Evolutionary conservation across 139 green algal genomes (phyloP), one percentile per base, ranked within the genome.

Genomic region (Micractinium sp.): DNA sequence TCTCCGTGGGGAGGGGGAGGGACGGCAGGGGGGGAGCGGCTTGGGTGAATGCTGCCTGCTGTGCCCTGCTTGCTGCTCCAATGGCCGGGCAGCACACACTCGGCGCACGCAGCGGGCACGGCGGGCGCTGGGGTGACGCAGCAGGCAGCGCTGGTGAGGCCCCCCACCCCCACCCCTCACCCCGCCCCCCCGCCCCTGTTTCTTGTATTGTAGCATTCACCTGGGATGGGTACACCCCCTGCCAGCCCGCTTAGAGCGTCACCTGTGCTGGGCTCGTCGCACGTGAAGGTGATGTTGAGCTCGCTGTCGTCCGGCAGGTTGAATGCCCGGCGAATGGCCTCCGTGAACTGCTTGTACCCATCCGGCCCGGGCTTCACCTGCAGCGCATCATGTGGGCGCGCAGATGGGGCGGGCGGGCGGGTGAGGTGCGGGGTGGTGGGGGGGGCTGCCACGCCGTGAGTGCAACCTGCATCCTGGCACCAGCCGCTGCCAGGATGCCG

Each of bases 231-330:
- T 56, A 56, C 47, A 56, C 47, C 47, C 47, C 47, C 47, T 56
- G 47, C 47, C 47, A 56, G 47, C 47, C 47, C 47, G 47, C 47
- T 56, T 9, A 53, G 20, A 22, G 33, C n/a, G 19, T 47, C 82
- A 93, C 92, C 93, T 89, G 91, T 93, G 69, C 89, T 93, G 20
- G 96, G 96, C 89, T 98, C 96, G 88, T 98, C 96, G 87, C 96
- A 98, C 18, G 96, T 98, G 93, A 98, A 98, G 0, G 95, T 98
- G 88, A 98, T 98, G 93, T 98, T 98, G 25, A 98, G 92, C 89
- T 98, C 95, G n/a, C 87, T 93, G 85, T 98, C 96, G 23, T 94
- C 91, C 0, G 96, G 96, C 47, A 98, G 94, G 61, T 89, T 90
- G 85, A 98, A 98, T 15, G 96, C 95, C 20, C 91, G 73, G 23